Percentiles rank a stretch among this genome's conserved stretches.
These are phyloP conservation scores for Dactylonectria estremocensis DNA, from an alignment of 2,329 filamentous ascomycete species.

Conservation along the genomic window DNA sequence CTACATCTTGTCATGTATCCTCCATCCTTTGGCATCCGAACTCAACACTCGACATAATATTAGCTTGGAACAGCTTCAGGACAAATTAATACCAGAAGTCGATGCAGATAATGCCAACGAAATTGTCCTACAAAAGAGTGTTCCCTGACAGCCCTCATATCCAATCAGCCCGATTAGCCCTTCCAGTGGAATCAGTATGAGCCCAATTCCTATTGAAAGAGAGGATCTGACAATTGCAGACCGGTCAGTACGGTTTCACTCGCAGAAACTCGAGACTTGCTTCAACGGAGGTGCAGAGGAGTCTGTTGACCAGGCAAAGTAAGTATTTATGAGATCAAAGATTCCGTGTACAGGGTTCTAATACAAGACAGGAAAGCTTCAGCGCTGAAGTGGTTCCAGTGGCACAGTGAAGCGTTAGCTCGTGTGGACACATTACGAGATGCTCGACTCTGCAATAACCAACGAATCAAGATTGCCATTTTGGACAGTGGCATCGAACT, in stretches of 20 bases:
- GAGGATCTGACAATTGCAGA: background rate
- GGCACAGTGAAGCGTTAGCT: background rate
- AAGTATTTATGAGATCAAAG: background rate
- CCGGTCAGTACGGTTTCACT: background rate
- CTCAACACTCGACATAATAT: background rate
- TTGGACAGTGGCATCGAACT: background rate
- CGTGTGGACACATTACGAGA: background rate
- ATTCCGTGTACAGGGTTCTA: background rate
- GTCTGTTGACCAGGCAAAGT: background rate
- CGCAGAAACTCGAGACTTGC: background rate
- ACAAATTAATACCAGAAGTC: background rate
- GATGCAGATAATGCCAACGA: background rate
- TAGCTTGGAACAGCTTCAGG: background rate
- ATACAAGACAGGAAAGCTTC: background rate
- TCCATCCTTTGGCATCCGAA: background rate
- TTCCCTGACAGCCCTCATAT: background rate
- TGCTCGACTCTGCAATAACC: background rate
- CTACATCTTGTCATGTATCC: background rate
- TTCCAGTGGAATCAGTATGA: background rate
- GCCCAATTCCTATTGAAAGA: background rate
- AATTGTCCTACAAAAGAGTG: background rate
- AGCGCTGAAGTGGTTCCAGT: background rate
- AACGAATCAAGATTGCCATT: background rate
- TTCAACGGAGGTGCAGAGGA: background rate
- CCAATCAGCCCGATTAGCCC: background rate